Base-by-base conservation (phyloP, 108 stramenopile genomes). In the Cyclotella distinguenda region DNA sequence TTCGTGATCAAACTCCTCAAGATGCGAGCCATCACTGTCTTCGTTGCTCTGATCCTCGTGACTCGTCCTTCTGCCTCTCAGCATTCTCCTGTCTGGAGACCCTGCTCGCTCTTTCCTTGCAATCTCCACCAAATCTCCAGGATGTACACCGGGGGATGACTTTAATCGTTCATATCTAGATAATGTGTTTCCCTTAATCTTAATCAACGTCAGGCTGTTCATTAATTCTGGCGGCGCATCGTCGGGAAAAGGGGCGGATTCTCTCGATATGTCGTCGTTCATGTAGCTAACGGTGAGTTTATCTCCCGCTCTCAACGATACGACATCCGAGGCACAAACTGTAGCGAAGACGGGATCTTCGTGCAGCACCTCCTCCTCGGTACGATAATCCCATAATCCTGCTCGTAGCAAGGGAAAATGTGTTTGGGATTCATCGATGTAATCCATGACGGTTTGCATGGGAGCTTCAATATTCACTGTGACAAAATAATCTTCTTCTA, bases 401-500 rank as follows among this genome's bases (percentile, higher is more conserved):
- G 66, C 66, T n/a, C 74, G 65, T 3, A 75, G 27, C 21, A 75
- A 35, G 8, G 74, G 74, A 53, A 75, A 67, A 54, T 75, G 74
- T 7, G 74, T 67, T 49, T 75, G 74, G 8, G 66, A 67, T 47
- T 75, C 74, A 40, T 75, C 74, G 0, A 75, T 56, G 25, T 66
- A 54, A 66, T 75, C 74, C 74, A 75, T 75, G 13, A 75, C 74
- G 0, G 74, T 67, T 48, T 75, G 65, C 0, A 75, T 11, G 8
- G 74, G 74, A n/a, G 74, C 74, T 38, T 75, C 74, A 44, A 75
- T 75, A 13, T 75, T 75, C 30, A 75, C 74, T 8, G 66, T 75
- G 10, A 75, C 66, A 32, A 75, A 75, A 42, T 75, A 75, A 33
- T 75, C 74, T 56, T 75, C 74, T 26, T 75, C 66, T 19, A 75